phyloP scores from a whole-genome alignment of 2,329 filamentous ascomycete genomes.

The Kalmusia sp. region DNA sequence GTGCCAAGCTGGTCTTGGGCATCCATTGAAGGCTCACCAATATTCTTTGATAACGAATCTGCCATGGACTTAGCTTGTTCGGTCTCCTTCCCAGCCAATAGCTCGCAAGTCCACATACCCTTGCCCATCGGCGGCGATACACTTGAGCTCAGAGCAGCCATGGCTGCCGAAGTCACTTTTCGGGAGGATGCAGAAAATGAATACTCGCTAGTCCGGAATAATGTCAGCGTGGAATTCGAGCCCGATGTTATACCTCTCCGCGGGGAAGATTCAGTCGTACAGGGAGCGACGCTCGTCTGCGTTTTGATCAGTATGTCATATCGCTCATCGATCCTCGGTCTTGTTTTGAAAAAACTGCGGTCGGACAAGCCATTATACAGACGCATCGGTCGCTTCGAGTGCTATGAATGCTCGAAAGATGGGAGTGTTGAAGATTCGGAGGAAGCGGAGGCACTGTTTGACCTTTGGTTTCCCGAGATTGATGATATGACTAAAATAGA shows the following conservation, averaged over 20 bases:
- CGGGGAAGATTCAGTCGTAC: conserved; percentile 32
- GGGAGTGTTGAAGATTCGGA: conserved; percentile 37
- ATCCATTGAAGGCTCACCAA: conserved; percentile 42
- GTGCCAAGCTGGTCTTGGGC: conserved; percentile 48
- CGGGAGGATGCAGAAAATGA: conserved; percentile 19
- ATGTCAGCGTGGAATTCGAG: conserved; percentile 39
- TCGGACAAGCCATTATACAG: conserved; percentile 31
- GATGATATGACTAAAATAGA: conserved; percentile 46
- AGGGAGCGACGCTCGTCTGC: conserved; percentile 40
- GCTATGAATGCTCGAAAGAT: conserved; percentile 41
- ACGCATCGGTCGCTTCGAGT: conserved; percentile 45
- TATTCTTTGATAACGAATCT: conserved; percentile 44
- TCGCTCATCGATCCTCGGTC: conserved; percentile 42
- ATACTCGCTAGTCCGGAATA: conserved; percentile 35
- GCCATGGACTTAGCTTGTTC: conserved; percentile 46
- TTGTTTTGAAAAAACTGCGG: conserved; percentile 34
- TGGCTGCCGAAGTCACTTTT: conserved; percentile 41
- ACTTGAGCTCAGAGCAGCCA: conserved; percentile 40
- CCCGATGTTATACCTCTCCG: conserved; percentile 37
- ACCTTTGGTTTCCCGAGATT: conserved; percentile 45
- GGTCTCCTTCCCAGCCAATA: conserved; percentile 32
- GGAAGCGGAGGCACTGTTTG: conserved; percentile 44
- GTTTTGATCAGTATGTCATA: conserved; percentile 47
- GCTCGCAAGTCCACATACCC: conserved; percentile 29
- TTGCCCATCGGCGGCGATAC: conserved; percentile 38